Evolutionary conservation across 2,329 filamentous ascomycete genomes (phyloP), one percentile per base, ranked within the genome.

Genomic region (Seiridium cupressi): DNA sequence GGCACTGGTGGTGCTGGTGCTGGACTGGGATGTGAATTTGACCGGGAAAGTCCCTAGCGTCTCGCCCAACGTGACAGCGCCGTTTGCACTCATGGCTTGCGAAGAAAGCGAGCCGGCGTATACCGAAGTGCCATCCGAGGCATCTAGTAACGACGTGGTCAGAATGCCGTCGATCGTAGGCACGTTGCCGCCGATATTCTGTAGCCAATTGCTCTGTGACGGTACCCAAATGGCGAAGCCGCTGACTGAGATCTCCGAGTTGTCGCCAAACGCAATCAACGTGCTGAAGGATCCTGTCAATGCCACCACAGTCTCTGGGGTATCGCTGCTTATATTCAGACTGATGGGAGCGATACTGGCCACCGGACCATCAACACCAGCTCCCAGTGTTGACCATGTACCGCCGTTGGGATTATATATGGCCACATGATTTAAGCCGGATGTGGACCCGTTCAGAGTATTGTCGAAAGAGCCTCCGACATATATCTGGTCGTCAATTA

Each of bases 151-250:
- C 5, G 82, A 81, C 1, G 91, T 84, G 18, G 88, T 90, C 51
- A 99, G 81, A 59, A 87, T 78, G 44, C 95, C 96, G 60, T 83
- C 82, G 67, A 96, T 84, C 5, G 84, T 81, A 58, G 91, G 87
- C 38, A 87, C 82, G 6, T 84, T 77, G 5, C 85, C 78, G 42
- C 87, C 74, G 18, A 97, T 77, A 66, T 96, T 95, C 70, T 92
- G 87, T 13, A 99, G 81, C 95, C 95, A 99, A 71, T 95, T 95
- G 60, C 82, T 83, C 63, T 84, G 81, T 3, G 93, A 96, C 3
- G 91, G 91, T 6, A 98, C 89, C 95, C 95, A 99, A 44, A 98
- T 81, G 11, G 92, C 94, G 69, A 99, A 92, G 2, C 93, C 93
- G 55, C 86, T 76, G 0, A 88, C 90, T 7, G 83, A 69, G 35